Percentiles rank a stretch among this genome's conserved stretches.
Evolutionary conservation across 345 rosid genomes (phyloP).

Genomic region (Brassica nigra): DNA sequence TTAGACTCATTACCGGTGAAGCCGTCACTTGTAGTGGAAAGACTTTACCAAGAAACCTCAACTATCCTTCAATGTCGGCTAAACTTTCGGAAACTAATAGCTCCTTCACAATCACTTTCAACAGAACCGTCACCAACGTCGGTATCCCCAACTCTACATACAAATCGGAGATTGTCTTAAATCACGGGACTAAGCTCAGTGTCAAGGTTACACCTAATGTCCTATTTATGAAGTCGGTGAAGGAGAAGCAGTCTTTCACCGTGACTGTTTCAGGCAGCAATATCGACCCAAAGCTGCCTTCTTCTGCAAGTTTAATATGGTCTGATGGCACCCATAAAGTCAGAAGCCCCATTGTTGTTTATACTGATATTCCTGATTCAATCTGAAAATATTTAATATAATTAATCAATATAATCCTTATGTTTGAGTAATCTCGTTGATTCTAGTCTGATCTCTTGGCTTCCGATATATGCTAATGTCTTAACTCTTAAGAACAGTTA

Average conservation of each 20-base stretch:
- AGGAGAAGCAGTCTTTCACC: slow-evolving; percentile 16
- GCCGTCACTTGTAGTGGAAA: slow-evolving; percentile 38
- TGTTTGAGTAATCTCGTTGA: background rate
- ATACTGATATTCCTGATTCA: background rate
- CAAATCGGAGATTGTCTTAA: slow-evolving; percentile 27
- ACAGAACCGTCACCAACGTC: slow-evolving; percentile 60
- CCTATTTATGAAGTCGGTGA: background rate
- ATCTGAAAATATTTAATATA: background rate
- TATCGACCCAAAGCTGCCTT: slow-evolving; percentile 2
- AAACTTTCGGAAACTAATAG: background rate
- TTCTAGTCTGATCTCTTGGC: background rate
- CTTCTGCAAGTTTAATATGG: slow-evolving; percentile 1
- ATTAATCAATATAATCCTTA: background rate
- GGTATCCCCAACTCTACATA: slow-evolving; percentile 51
- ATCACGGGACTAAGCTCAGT: background rate
- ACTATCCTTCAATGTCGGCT: slow-evolving; percentile 58
- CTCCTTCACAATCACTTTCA: slow-evolving; percentile 33
- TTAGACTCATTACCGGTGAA: slow-evolving; percentile 40
- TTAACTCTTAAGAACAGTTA: background rate
- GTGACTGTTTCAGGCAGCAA: slow-evolving; percentile 8
- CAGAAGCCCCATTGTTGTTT: slow-evolving; percentile 21
- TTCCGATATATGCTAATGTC: background rate
- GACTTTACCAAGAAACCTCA: slow-evolving; percentile 41
- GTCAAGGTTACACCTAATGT: slow-evolving; percentile 7
- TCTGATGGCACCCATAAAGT: slow-evolving; percentile 19